phyloP scores from a whole-genome alignment of 2,329 filamentous ascomycete genomes.

The Nannizzia gypsea region DNA sequence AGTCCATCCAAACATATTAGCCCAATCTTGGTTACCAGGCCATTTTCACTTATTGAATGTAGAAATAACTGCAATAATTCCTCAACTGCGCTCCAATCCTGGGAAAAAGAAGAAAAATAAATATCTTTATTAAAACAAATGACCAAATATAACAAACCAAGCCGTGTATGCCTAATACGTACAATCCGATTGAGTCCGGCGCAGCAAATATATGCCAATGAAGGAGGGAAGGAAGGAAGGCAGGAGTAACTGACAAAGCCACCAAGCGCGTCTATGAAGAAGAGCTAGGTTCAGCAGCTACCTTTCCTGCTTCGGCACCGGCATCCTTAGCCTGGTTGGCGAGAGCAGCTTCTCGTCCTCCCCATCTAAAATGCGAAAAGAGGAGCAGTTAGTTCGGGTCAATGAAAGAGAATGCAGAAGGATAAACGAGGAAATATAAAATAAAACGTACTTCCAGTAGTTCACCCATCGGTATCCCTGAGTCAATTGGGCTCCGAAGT shows the following conservation, averaged over 20 bases:
- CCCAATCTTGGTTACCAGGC: background rate
- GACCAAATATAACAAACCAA: slow-evolving; percentile 3
- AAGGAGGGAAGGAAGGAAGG: slow-evolving; percentile 4
- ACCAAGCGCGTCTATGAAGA: slow-evolving; percentile 3
- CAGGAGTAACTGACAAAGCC: background rate
- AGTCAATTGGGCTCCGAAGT: slow-evolving; percentile 49
- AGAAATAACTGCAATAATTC: background rate
- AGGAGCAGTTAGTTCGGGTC: background rate
- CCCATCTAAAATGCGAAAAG: slow-evolving; percentile 24
- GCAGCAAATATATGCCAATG: background rate
- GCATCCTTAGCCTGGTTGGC: slow-evolving; percentile 22
- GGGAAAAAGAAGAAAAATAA: slow-evolving; percentile 9
- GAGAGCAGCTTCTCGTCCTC: slow-evolving; percentile 31
- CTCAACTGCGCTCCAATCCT: background rate
- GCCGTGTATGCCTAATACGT: slow-evolving; percentile 4
- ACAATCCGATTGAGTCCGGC: background rate
- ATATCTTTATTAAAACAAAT: slow-evolving; percentile 5
- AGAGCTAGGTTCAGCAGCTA: slow-evolving; percentile 18
- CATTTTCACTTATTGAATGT: background rate
- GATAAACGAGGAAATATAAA: background rate
- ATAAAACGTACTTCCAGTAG: slow-evolving; percentile 45
- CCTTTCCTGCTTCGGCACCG: slow-evolving; percentile 20
- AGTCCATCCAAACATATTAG: background rate
- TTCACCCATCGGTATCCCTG: slow-evolving; percentile 52
- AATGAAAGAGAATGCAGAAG: background rate